Percentiles rank a stretch among this genome's conserved stretches.
phyloP scores from a whole-genome alignment of 2,329 filamentous ascomycete species.

The Claviceps pazoutovae region DNA sequence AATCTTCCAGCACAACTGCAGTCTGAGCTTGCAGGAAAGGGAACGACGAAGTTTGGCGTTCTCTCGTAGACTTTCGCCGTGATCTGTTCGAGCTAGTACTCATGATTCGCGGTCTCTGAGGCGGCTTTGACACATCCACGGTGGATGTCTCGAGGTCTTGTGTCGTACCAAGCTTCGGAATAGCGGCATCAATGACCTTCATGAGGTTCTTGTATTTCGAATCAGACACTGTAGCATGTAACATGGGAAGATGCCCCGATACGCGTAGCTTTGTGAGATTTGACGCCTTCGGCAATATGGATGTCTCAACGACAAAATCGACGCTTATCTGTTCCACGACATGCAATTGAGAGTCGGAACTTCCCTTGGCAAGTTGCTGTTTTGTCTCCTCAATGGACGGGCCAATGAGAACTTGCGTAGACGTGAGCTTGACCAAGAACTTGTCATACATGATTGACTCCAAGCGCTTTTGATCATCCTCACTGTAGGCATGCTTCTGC shows the following conservation, averaged over 20 bases:
- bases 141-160: slow-evolving; percentile 9
- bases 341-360: slow-evolving; percentile 60
- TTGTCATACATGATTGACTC: slow-evolving; percentile 97
- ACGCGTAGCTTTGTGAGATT: slow-evolving; percentile 86
- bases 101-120: slow-evolving; percentile 27
- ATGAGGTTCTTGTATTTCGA: slow-evolving; percentile 95
- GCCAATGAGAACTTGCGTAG: slow-evolving; percentile 89
- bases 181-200: slow-evolving; percentile 88
- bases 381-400: slow-evolving; percentile 86
- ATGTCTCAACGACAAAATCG: slow-evolving; percentile 90
- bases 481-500: slow-evolving; percentile 73
- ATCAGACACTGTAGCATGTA: slow-evolving; percentile 87
- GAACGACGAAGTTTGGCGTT: slow-evolving; percentile 56
- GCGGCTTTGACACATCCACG: slow-evolving; percentile 14
- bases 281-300: slow-evolving; percentile 89
- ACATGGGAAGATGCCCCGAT: slow-evolving; percentile 78
- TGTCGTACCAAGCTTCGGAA: slow-evolving; percentile 59
- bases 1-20: slow-evolving; percentile 67
- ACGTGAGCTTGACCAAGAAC: slow-evolving; percentile 82
- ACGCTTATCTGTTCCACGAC: slow-evolving; percentile 96
- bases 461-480: slow-evolving; percentile 75
- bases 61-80: slow-evolving; percentile 29
- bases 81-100: slow-evolving; percentile 33
- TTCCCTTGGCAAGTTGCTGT: slow-evolving; percentile 56
- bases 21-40: slow-evolving; percentile 58